Base-by-base conservation (phyloP, 805 yeast genomes). In the Candida andamanensis region DNA sequence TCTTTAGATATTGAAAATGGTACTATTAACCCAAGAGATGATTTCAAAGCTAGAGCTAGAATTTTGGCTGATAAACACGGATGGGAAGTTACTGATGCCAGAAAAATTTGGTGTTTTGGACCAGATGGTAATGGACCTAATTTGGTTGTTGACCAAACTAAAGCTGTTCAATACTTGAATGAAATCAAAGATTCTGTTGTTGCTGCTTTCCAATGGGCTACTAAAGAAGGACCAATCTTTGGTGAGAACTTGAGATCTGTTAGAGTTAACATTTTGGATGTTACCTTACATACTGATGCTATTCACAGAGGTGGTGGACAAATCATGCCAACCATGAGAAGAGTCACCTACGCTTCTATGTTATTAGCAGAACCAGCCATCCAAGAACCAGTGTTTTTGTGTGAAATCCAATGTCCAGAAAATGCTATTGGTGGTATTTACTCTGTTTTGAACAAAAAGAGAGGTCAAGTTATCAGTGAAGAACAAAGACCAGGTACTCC, bases 271-370 rank as follows among this genome's bases (percentile, higher is more conserved):
- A 84, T 90, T 63, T 78, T 90, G 76, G 98, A 90, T 81, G 98
- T 90, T 63, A 89, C 96, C 55, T 78, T 90, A 72, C 98, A 90
- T 74, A 95, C 97, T 66, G 98, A 90, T 85, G 96, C 98, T 72
- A 90, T 90, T 74, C 98, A 90, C 85, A 89, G 98, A 85, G 97
- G 97, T 80, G 96, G 95, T 76, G 98, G 97, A 75, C 98, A 90
- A 79, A 80, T 90, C 70, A 87, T 92, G 74, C 97, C 97, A 74
- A 90, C 98, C 72, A 90, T 92, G 97, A 89, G 97, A 82, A 89
- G 97, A 80, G 97, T 80, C 56, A 86, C 97, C 52, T 92, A 85
- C 77, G 98, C 97, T 63, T 86, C 97, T 58, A 77, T 89, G 81
- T 80, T 90, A 65, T 80, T 90, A 68, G 97, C 97, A 69, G 87